Percentiles rank a stretch among this genome's conserved stretches.
These are phyloP conservation scores for Yamadazyma olivae DNA, from an alignment of 805 yeast genomes.

Conservation along the genomic window DNA sequence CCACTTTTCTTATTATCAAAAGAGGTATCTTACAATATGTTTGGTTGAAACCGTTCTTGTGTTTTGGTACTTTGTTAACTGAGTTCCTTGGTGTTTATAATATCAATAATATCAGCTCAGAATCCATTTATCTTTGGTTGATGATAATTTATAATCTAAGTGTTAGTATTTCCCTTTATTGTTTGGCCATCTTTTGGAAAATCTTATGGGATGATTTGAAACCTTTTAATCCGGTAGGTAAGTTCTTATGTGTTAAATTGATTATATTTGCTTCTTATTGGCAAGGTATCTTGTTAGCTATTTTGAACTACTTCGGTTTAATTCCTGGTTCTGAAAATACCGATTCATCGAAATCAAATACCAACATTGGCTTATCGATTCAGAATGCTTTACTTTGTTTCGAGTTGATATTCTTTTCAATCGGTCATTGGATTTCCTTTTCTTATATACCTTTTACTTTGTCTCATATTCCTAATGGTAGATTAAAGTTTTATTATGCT, in stretches of 20 bases:
- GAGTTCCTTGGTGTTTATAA: constrained; percentile 50
- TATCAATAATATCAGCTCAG: constrained; percentile 45
- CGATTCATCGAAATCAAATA: constrained; percentile 17
- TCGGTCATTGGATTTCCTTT: constrained; percentile 87
- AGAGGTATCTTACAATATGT: constrained; percentile 90
- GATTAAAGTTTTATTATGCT: constrained; percentile 62
- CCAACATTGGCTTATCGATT: constrained; percentile 53
- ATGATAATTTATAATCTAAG: constrained; percentile 72
- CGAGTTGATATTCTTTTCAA: constrained; percentile 82
- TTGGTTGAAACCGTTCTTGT: constrained; percentile 88
- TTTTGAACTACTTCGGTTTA: constrained; percentile 47
- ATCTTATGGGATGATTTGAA: constrained; percentile 75
- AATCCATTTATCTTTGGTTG: constrained; percentile 59
- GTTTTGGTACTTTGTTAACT: constrained; percentile 48
- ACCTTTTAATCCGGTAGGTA: constrained; percentile 85
- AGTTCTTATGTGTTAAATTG: constrained; percentile 87
- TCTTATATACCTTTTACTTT: constrained; percentile 70
- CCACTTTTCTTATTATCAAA: constrained; percentile 70
- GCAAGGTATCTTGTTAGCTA: constrained; percentile 74
- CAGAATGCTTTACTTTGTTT: constrained; percentile 79
- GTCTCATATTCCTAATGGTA: constrained; percentile 59
- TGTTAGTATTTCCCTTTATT: constrained; percentile 78
- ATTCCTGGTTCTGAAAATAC: constrained; percentile 33
- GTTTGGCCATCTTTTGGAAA: constrained; percentile 89
- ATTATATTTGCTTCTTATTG: constrained; percentile 98